Base-by-base conservation (phyloP, 768 basidiomycete species). In the Rhizopogon roseolus region DNA sequence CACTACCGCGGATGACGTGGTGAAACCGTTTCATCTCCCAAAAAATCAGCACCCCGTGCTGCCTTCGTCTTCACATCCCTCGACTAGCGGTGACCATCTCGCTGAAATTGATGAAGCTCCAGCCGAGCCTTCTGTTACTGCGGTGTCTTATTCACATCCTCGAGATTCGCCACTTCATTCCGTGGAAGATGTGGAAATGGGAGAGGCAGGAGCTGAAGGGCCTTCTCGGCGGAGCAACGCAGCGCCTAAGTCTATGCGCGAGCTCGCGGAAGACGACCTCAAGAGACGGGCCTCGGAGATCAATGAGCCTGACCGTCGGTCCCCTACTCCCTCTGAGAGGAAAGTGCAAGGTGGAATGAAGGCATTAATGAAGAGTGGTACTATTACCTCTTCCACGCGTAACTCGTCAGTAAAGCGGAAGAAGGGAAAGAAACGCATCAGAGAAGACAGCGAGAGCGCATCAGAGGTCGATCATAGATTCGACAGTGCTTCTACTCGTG, bases 11-110 rank as follows among this genome's bases (percentile, higher is more conserved):
- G 88, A 86, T 61, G 82, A 81, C 55, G 85, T 92, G 50, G 87
- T 93, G 2, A 74, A 86, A 65, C 80, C 82, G 2, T 93, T 82
- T 66, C 78, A 78, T 54, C 71, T 93, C 27, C 90, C 90, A 1
- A 82, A 82, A 57, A 78, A 80, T 62, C 76, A 73, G 6, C 66
- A 61, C 60, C 66, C 49, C 39, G 17, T 58, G 38, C 54, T 57
- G 17, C 28, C 45, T n/a, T 52, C 49, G 19, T 55, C 54, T 2
- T 46, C 52, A n/a, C 50, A 50, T 28, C 54, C 65, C 10, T 55
- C 49, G 28, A 55, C 50, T n/a, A 46, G 34, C 22, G 72, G 70
- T 36, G 61, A 73, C 44, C 65, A 70, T 54, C 50, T 57, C 19
- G 76, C 73, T 22, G 64, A 58, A 38, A 54, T 64, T 52, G 71